Percentiles rank a stretch among this genome's conserved stretches.
Conservation (phyloP, 2,329 filamentous ascomycete genomes). For the Claviceps africana region DNA sequence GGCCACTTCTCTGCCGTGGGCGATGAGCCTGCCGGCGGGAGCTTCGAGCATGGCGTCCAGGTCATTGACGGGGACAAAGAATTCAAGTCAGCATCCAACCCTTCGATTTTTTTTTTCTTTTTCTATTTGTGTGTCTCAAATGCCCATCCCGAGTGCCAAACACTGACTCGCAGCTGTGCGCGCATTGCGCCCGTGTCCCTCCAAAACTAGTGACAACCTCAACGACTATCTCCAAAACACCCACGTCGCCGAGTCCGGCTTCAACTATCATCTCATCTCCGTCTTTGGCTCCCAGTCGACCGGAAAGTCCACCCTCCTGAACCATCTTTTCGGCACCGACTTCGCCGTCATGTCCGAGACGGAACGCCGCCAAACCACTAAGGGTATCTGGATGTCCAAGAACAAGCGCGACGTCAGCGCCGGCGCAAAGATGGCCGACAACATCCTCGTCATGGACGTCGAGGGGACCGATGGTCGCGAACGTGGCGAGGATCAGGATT, state of each 20-base stretch:
- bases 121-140: too few species aligned
- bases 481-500: conserved; percentile 94
- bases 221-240: conserved; percentile 70
- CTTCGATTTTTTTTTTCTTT: background rate
- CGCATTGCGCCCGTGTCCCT: background rate
- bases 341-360: conserved; percentile 97
- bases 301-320: conserved; percentile 92
- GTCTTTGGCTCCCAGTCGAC: conserved; percentile 98
- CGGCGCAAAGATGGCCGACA: conserved; percentile 67
- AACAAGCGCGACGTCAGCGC: conserved; percentile 56
- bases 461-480: conserved; percentile 95
- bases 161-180: background rate
- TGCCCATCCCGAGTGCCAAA: background rate
- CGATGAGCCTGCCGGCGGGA: conserved; percentile 45
- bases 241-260: conserved; percentile 73
- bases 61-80: conserved; percentile 85
- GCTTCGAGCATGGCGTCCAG: conserved; percentile 89
- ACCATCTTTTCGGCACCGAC: conserved; percentile 85
- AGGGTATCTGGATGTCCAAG: conserved; percentile 99
- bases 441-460: conserved; percentile 98
- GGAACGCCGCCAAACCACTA: conserved; percentile 90
- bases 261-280: conserved; percentile 98
- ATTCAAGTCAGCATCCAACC: conserved; percentile 61
- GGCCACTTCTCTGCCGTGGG: conserved; percentile 67
- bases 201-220: conserved; percentile 49